Base-by-base conservation (phyloP, 2,329 filamentous ascomycete genomes). In the Nigrograna mackinnonii region DNA sequence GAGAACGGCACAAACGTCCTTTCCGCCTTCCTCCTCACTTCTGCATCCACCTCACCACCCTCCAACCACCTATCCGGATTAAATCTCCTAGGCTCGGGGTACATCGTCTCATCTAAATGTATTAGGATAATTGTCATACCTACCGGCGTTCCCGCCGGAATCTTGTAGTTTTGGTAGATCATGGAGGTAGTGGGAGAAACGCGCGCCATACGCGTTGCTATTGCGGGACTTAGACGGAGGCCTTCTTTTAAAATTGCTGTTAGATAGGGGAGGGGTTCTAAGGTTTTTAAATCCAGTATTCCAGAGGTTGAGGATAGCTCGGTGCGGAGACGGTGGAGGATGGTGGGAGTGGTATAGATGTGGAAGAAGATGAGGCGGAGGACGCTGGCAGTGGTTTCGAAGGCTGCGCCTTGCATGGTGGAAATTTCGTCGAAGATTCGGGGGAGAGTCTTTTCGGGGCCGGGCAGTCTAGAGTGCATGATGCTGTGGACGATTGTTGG, bases 41-140 rank as follows among this genome's bases (percentile, higher is more conserved):
- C n/a, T n/a, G n/a, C n/a, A n/a, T n/a, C n/a, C n/a, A n/a, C n/a
- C 4, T 56, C 48, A 7, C 56, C 43, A n/a, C n/a, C n/a, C 22
- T 51, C 53, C 28, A 74, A 51, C 71, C 71, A 75, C 22, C 72
- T 65, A 39, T 73, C 67, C 0, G 71, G 71, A 3, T 66, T 53
- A 39, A 70, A 75, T 0, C 39, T 22, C n/a, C 50, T 41, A 3
- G 63, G 58, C 12, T 66, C 39, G 0, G 67, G 68, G 52, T 72
- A 74, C 20, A 71, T 60, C 3, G 52, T 38, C 38, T 64, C 59
- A 41, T 68, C 62, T 38, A 63, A 62, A 18, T 54, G 63, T 14
- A 69, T 42, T 22, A 67, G 62, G 3, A 65, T 53, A 11, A 67
- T 67, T 0, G 63, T 67, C 52, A 60, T 58, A 34, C 55, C 47